Conservation (phyloP, 2,329 filamentous ascomycete species). For the Simplicillium sp. region DNA sequence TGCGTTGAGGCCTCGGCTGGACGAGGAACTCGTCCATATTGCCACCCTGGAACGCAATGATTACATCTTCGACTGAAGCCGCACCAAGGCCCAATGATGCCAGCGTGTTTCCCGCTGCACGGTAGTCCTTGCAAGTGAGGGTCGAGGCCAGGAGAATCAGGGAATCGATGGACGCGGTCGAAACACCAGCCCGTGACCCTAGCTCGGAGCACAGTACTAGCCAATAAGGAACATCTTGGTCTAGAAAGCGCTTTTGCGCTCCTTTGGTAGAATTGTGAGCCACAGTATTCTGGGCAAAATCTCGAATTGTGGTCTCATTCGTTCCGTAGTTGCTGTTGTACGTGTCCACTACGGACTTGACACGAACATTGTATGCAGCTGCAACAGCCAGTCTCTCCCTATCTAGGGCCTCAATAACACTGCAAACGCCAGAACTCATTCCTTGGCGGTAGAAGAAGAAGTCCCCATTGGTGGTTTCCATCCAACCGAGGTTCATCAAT, state of each 20-base stretch:
- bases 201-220: conserved; percentile 5
- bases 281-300: conserved; percentile 5
- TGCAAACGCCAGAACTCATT: conserved; percentile 8
- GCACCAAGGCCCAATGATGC: conserved; percentile 1
- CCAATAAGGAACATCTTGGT: conserved; percentile 5
- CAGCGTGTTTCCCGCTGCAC: conserved; percentile 3
- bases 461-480: conserved; percentile 8
- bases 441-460: conserved; percentile 10
- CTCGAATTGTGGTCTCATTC: conserved; percentile 1
- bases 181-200: not conserved
- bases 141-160: conserved; percentile 7
- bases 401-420: conserved; percentile 6
- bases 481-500: conserved; percentile 9
- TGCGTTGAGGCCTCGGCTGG: too few relatives aligned
- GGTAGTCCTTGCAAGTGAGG: conserved; percentile 3
- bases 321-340: conserved; percentile 4
- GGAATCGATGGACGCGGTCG: conserved; percentile 5
- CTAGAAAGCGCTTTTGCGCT: conserved; percentile 3
- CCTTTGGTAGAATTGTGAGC: conserved; percentile 8
- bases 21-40: not conserved
- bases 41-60: not conserved
- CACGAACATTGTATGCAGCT: conserved; percentile 1
- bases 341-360: not conserved
- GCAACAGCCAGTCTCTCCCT: conserved; percentile 4
- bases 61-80: conserved; percentile 1